Conservation (phyloP, 2,329 filamentous ascomycete species). For the Orbilia quercus region DNA sequence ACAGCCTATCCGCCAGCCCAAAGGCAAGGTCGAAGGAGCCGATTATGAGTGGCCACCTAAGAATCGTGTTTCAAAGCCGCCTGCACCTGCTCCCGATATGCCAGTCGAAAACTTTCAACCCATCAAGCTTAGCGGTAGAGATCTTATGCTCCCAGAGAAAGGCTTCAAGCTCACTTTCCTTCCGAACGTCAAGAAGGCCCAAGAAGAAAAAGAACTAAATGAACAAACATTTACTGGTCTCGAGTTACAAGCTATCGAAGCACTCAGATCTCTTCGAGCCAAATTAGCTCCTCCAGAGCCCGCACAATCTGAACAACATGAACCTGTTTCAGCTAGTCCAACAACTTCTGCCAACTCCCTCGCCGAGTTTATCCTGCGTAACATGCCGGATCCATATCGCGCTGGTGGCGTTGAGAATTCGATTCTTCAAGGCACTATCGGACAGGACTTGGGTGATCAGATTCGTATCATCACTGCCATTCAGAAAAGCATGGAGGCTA, state of each 20-base stretch:
- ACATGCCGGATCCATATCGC: constrained; percentile 39
- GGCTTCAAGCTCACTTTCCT: constrained; percentile 32
- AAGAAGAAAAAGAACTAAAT: constrained; percentile 31
- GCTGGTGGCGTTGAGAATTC: constrained; percentile 26
- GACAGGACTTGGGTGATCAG: constrained; percentile 21
- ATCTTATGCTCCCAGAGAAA: constrained; percentile 30
- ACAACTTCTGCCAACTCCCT: constrained; percentile 1
- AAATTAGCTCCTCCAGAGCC: not conserved
- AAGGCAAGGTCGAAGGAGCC: constrained; percentile 22
- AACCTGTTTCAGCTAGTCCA: not conserved
- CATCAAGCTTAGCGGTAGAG: constrained; percentile 28
- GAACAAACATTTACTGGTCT: constrained; percentile 43
- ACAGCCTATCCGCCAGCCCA: constrained; percentile 36
- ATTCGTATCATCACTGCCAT: constrained; percentile 43
- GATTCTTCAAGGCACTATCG: constrained; percentile 23
- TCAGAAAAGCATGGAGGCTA: constrained; percentile 41
- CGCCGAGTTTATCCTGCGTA: constrained; percentile 42
- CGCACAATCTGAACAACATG: not conserved
- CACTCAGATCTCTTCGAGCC: constrained; percentile 21
- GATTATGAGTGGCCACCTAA: constrained; percentile 50
- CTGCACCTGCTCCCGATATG: constrained; percentile 13
- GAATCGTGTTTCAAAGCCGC: constrained; percentile 18
- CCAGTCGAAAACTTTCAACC: constrained; percentile 20
- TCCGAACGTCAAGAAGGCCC: constrained; percentile 31
- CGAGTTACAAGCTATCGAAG: constrained; percentile 47